Percentiles rank a stretch among this genome's conserved stretches.
Conservation (phyloP, 805 yeast genomes). For the Pichia membranifaciens region DNA sequence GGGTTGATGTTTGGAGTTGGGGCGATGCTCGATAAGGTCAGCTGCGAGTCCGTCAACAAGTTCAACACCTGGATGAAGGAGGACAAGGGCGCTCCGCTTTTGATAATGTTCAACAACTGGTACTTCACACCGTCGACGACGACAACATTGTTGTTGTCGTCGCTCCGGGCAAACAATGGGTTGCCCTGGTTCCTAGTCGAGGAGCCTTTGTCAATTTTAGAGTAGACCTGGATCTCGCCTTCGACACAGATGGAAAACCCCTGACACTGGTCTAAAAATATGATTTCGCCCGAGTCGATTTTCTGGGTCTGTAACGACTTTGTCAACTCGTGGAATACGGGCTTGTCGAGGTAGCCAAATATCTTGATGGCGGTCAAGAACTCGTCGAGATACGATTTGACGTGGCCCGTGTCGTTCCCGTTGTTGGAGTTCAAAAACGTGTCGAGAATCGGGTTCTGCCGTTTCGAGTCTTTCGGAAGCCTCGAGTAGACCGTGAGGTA, state of each 20-base stretch:
- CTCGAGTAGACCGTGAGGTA: constrained; percentile 60
- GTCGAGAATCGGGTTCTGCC: constrained; percentile 41
- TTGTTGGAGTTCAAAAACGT: constrained; percentile 36
- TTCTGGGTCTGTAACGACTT: constrained; percentile 87
- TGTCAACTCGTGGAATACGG: constrained; percentile 89
- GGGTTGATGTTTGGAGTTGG: constrained; percentile 12
- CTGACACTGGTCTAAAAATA: constrained; percentile 55
- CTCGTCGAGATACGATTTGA: constrained; percentile 74
- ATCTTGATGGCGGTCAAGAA: constrained; percentile 86
- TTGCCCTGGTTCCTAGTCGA: constrained; percentile 16
- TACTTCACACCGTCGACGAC: constrained; percentile 54
- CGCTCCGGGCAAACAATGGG: constrained; percentile 26
- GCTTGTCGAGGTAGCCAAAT: constrained; percentile 86
- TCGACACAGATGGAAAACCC: constrained; percentile 93
- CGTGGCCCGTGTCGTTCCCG: constrained; percentile 35
- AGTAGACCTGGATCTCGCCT: constrained; percentile 77
- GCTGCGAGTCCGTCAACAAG: constrained; percentile 39
- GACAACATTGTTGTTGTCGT: constrained; percentile 35
- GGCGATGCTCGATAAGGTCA: constrained; percentile 8
- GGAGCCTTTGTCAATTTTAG: constrained; percentile 37
- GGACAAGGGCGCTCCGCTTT: constrained; percentile 78
- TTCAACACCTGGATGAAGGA: constrained; percentile 77
- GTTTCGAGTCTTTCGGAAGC: constrained; percentile 39
- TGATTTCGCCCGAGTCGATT: constrained; percentile 66
- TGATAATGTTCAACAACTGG: constrained; percentile 73